Evolutionary conservation across 495 filamentous ascomycete species (phyloP).

Genomic region (Hypoxylon intermedium): DNA sequence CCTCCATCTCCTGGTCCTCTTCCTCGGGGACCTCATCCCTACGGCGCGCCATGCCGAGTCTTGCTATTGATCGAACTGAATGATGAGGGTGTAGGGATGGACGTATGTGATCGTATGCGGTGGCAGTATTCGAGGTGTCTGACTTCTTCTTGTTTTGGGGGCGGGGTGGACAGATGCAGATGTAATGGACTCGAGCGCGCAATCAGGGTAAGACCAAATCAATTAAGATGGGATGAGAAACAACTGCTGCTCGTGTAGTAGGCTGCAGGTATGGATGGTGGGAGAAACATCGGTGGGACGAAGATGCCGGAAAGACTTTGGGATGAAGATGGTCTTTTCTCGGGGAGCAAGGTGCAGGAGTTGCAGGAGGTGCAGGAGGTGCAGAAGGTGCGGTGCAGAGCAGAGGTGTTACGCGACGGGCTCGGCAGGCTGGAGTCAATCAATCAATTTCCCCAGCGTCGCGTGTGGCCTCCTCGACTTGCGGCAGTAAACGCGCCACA

Average conservation of each 20-base stretch:
- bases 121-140: constrained; percentile 3
- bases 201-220: constrained; percentile 1
- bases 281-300: constrained; percentile 29
- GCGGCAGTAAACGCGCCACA: too few species aligned
- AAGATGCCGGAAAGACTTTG: constrained; percentile 20
- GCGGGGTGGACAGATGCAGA: neutral
- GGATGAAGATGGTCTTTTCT: constrained; percentile 33
- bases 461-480: constrained; percentile 24
- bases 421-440: constrained; percentile 6
- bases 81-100: neutral
- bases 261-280: neutral
- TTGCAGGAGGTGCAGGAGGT: constrained; percentile 2
- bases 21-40: constrained; percentile 45
- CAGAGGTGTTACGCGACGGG: constrained; percentile 40
- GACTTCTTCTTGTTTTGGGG: constrained; percentile 15
- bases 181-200: constrained; percentile 20
- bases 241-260: neutral
- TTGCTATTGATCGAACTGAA: neutral
- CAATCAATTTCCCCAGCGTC: constrained; percentile 34
- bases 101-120: neutral
- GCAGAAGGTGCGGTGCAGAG: too few species aligned
- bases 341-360: constrained; percentile 9
- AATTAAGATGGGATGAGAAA: constrained; percentile 15
- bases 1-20: constrained; percentile 45
- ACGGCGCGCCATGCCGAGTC: constrained; percentile 35